Conservation (phyloP, 768 basidiomycete species). For the Dendrothele bispora region DNA sequence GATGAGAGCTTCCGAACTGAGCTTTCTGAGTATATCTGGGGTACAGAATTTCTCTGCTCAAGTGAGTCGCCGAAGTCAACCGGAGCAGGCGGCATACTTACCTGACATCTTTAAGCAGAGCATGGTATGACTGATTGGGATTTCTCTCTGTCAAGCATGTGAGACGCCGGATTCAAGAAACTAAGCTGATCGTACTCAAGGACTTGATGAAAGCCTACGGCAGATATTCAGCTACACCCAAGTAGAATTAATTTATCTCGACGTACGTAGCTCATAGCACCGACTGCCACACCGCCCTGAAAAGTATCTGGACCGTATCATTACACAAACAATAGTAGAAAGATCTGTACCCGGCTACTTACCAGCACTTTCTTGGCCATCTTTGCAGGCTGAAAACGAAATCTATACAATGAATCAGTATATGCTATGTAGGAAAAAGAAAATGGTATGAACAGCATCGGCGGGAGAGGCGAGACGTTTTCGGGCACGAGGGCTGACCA, state of each 20-base stretch:
- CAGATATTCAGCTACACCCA: no score
- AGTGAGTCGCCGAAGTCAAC: no score
- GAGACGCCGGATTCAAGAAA: conserved; percentile 1
- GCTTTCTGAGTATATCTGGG: conserved; percentile 58
- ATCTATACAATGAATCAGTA: background rate
- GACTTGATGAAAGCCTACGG: conserved; percentile 56
- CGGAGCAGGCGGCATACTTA: no score
- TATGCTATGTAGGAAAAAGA: background rate
- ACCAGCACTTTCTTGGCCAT: no score
- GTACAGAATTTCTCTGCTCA: conserved; percentile 41
- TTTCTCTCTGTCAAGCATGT: conserved; percentile 32
- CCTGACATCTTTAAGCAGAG: conserved; percentile 44
- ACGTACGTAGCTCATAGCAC: conserved; percentile 80
- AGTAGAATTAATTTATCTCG: background rate
- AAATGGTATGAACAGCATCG: conserved; percentile 67
- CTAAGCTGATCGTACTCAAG: conserved; percentile 40
- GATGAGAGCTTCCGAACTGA: conserved; percentile 49
- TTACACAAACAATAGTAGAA: no score
- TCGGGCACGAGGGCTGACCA: no score
- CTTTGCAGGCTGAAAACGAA: conserved; percentile 86
- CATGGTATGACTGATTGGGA: conserved; percentile 50
- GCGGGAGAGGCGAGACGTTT: conserved; percentile 75
- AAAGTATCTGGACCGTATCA: conserved; percentile 76
- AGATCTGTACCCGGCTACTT: no score
- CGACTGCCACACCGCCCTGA: conserved; percentile 65